These are phyloP conservation scores for Ophiostoma sp. DNA, from an alignment of 2,329 filamentous ascomycete species.

Conservation along the genomic window DNA sequence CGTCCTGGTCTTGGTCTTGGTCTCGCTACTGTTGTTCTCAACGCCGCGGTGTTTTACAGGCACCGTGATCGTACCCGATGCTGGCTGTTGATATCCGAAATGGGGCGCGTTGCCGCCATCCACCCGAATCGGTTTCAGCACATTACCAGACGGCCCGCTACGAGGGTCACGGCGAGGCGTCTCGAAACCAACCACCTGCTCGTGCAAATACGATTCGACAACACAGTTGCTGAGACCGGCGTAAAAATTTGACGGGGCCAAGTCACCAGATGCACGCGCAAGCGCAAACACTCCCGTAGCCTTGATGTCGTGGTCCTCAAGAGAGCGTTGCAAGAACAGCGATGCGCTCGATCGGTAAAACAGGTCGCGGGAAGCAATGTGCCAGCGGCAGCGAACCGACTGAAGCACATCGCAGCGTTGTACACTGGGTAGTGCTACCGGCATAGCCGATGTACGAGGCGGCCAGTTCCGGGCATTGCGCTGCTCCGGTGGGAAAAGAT, in stretches of 20 bases:
- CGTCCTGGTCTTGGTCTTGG: neutral
- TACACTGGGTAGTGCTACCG: neutral
- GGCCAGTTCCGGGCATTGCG: constrained; percentile 15
- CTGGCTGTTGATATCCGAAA: constrained; percentile 24
- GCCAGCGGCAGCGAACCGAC: constrained; percentile 49
- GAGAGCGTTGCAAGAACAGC: constrained; percentile 44
- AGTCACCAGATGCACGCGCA: constrained; percentile 48
- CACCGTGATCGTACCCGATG: neutral
- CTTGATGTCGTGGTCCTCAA: constrained; percentile 29
- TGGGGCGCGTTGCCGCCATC: constrained; percentile 22
- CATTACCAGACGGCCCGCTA: neutral
- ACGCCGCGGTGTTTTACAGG: neutral
- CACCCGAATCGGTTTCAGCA: neutral
- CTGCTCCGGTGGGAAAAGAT: neutral
- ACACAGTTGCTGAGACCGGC: constrained; percentile 51
- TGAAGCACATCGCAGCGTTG: constrained; percentile 40
- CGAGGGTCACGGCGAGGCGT: neutral
- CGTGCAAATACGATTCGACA: constrained; percentile 43
- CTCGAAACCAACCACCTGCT: constrained; percentile 3
- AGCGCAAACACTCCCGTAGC: constrained; percentile 46
- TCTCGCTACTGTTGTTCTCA: neutral
- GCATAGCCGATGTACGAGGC: constrained; percentile 27
- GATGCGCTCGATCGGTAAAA: constrained; percentile 53
- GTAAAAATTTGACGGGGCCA: constrained; percentile 49
- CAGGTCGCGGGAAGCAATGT: constrained; percentile 44